Base-by-base conservation (phyloP, 176 grass and related monocot genomes). In the Oryza meridionalis region DNA sequence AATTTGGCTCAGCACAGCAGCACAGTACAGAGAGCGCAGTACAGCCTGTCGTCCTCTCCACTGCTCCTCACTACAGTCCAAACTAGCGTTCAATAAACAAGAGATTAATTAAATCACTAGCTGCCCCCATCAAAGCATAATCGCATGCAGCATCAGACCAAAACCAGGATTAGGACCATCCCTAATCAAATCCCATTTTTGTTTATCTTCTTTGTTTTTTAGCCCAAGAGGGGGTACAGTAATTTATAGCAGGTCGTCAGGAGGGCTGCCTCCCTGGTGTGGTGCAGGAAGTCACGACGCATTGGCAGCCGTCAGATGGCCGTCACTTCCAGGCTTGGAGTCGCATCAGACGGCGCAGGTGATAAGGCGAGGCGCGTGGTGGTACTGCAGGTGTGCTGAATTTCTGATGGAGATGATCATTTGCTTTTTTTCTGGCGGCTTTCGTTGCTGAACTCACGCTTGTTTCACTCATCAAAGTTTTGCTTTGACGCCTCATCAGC, bases 201-300 rank as follows among this genome's bases (percentile, higher is more conserved):
- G 19, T 61, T 61, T 8, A 9, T 10, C 22, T 61, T 58, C 21
- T 7, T 11, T 7, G 6, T 40, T 40, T 40, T 40, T 40, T 40
- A 40, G 38, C 17, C 19, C 17, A n/a, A n/a, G 21, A 0, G 17
- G 19, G 53, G 19, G 53, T 58, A 58, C 19, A 58, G 17, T 58
- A 32, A 29, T 70, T n/a, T 75, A 67, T 78, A 81, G 35, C 62
- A 68, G 62, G 47, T 31, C 63, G 61, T 26, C 81, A 84, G 76
- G 76, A 31, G 16, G 27, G 65, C 69, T 92, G 90, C 86, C 86
- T 83, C 90, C 90, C 70, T 9, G 43, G 1, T 40, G 51, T 44
- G 90, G 25, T 63, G 79, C 90, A 92, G 86, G 69, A 73, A 82
- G 83, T 88, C 90, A 75, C 76, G 68, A 16, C 77, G 22, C 50